A percentile compares a stretch with the other conserved stretches of the same genome.
Evolutionary conservation across 129 eudicot genomes (phyloP).

Genomic region (Ambrosia artemisiifolia): DNA sequence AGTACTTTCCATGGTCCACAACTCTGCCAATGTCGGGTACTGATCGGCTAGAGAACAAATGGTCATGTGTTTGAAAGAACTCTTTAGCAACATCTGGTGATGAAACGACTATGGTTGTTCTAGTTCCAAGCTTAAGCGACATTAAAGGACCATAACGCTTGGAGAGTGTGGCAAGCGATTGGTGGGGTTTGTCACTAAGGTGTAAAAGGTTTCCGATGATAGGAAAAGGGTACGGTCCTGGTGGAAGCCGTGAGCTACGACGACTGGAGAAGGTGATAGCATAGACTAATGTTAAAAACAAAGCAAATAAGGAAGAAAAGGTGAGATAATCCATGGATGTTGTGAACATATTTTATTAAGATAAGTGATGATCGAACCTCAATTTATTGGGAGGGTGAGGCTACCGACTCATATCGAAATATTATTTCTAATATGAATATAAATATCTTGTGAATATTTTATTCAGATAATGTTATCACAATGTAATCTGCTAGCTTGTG

Average conservation of each 20-base stretch:
- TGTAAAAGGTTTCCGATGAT: slow-evolving; percentile 50
- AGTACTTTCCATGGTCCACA: slow-evolving; percentile 25
- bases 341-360: neutral
- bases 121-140: slow-evolving; percentile 43
- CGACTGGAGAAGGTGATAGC: slow-evolving; percentile 2
- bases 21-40: slow-evolving; percentile 16
- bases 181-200: slow-evolving; percentile 50
- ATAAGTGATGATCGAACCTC: neutral
- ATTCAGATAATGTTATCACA: no score
- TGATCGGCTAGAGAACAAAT: slow-evolving; percentile 25
- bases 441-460: no score
- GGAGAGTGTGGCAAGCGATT: slow-evolving; percentile 47
- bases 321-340: slow-evolving; percentile 1
- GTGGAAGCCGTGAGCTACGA: slow-evolving; percentile 40
- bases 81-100: slow-evolving; percentile 42
- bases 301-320: neutral
- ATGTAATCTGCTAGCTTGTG: no score
- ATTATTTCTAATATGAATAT: no score
- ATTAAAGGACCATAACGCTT: slow-evolving; percentile 50
- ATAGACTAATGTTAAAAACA: neutral
- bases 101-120: slow-evolving; percentile 43
- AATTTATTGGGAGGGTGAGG: neutral
- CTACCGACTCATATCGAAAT: no score
- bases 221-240: slow-evolving; percentile 54
- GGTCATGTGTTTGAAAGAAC: slow-evolving; percentile 44